These are phyloP conservation scores for Bombardia bombarda DNA, from an alignment of 495 filamentous ascomycete species.

Conservation along the genomic window DNA sequence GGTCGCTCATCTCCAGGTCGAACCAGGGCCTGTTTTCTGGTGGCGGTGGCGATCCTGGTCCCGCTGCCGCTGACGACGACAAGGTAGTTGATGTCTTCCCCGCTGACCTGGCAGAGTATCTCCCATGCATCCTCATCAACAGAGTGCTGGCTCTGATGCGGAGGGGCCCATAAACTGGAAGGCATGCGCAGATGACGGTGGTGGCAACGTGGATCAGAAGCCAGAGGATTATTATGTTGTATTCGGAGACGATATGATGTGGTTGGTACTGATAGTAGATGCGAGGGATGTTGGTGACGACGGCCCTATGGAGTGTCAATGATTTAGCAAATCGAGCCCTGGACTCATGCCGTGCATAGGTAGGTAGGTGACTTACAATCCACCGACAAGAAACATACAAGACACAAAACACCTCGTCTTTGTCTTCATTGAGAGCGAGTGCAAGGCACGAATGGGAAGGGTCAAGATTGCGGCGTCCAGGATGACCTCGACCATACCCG, in stretches of 20 bases:
- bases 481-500: neutral
- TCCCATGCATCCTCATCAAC: no score
- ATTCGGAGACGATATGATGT: neutral
- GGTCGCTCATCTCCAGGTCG: no score
- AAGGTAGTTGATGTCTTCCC: no score
- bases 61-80: no score
- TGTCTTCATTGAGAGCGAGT: neutral
- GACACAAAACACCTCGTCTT: neutral
- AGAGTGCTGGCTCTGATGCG: no score
- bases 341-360: neutral
- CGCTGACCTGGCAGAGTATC: no score
- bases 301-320: neutral
- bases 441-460: neutral
- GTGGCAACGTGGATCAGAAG: neutral
- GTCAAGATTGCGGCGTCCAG: neutral
- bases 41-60: no score
- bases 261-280: neutral
- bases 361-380: neutral
- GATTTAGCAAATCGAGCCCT: neutral
- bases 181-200: neutral
- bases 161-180: neutral
- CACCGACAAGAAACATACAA: neutral
- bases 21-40: no score
- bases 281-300: neutral
- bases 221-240: neutral